Base-by-base conservation (phyloP, 805 yeast genomes). In the Metschnikowia hibisci region DNA sequence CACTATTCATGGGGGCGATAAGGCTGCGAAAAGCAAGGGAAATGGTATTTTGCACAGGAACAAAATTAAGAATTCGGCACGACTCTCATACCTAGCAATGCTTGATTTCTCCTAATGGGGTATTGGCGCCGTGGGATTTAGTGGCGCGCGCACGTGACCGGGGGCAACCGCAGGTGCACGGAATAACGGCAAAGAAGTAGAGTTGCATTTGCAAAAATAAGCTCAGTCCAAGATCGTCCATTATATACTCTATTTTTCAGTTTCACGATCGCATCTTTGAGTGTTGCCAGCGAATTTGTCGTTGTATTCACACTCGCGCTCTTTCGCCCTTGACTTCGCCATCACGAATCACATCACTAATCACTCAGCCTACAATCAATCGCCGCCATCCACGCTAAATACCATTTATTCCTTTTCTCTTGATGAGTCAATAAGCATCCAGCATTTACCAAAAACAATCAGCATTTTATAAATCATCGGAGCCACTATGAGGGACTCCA, bases 401-500 rank as follows among this genome's bases (percentile, higher is more conserved):
- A 10, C 29, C 39, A 35, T 11, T 20, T 22, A 26, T 26, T 14
- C 38, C 13, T 16, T 8, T 25, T 34, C 14, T 10, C 31, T 35
- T 26, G 9, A 35, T 35, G 39, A 27, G 39, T 35, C 27, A 30
- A 26, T 27, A 35, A 18, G 18, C 32, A 27, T 16, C 11, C 16
- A n/a, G 10, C 27, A n/a, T 9, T 15, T n/a, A 6, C 14, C 8
- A 30, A 35, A 13, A 26, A 26, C 32, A 22, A 18, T 12, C 23
- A 20, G 23, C 23, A 20, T 20, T 6, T 20, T 8, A 20, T 20
- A 20, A 26, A 16, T 15, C 12, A 13, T 16, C 39, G 32, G 32
- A 26, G 32, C 32, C 39, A 20, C 25, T 25, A 54, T 54, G 99
- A 81, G 97, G 64, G 96, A 89, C 57, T 80, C 96, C 29, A 89